Conservation (phyloP, 257 asterid species). For the Rhazya stricta region DNA sequence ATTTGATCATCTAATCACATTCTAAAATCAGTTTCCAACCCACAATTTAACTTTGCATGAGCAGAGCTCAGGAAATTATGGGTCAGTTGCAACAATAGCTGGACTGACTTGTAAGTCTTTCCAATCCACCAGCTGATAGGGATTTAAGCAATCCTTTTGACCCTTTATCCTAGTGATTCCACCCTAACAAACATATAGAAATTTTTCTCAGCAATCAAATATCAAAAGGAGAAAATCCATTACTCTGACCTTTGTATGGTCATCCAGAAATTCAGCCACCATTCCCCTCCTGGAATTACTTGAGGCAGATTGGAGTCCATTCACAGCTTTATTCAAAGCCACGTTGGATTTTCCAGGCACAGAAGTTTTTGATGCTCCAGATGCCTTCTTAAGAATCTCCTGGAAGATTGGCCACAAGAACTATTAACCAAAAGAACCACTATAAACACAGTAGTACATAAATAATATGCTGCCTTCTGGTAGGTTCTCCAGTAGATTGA, state of each 20-base stretch:
- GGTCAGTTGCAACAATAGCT: neutral
- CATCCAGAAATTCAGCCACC: slow-evolving; percentile 40
- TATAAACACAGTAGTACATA: slow-evolving; percentile 13
- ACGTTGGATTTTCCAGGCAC: slow-evolving; percentile 35
- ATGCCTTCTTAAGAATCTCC: slow-evolving; percentile 69
- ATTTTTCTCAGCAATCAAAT: neutral
- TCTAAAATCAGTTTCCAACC: neutral
- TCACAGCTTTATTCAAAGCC: slow-evolving; percentile 29
- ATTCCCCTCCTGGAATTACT: slow-evolving; percentile 35
- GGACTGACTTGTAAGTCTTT: neutral
- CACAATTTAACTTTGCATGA: neutral
- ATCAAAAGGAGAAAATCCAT: slow-evolving; percentile 5
- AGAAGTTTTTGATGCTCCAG: slow-evolving; percentile 42
- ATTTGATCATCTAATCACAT: neutral
- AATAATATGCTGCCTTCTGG: slow-evolving; percentile 15
- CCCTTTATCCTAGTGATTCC: neutral
- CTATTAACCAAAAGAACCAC: slow-evolving; percentile 10
- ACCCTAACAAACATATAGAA: neutral
- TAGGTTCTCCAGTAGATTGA: slow-evolving; percentile 3
- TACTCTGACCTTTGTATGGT: slow-evolving; percentile 41
- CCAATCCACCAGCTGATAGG: neutral
- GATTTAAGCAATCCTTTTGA: neutral
- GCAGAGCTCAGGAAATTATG: neutral
- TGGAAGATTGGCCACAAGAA: slow-evolving; percentile 24
- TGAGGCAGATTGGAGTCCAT: slow-evolving; percentile 33